Base-by-base conservation (phyloP, 257 asterid species). In the Salvia miltiorrhiza region DNA sequence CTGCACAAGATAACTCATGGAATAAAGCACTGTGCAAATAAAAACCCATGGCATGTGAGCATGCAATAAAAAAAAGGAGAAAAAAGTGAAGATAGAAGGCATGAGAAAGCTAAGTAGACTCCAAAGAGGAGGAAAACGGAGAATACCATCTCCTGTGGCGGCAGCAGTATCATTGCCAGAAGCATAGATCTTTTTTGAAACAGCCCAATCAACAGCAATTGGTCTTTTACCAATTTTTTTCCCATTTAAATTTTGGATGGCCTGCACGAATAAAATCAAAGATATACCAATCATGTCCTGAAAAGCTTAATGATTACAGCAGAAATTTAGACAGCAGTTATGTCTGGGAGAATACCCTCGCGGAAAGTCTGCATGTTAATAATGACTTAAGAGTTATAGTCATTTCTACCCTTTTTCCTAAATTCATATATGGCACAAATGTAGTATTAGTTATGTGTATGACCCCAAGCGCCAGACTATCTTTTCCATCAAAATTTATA, bases 171-270 rank as follows among this genome's bases (percentile, higher is more conserved):
- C 77, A 75, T 73, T 82, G 59, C 88, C 94, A 60, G 84, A 48
- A 14, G 89, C 79, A 79, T 84, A 93, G 60, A 90, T 67, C 67
- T 87, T 87, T 70, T 90, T 93, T 3, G 96, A 76, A 40, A 93
- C 83, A 64, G 96, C 96, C 97, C 97, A 90, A 78, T 93, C 99
- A 82, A 90, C 93, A 69, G 99, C 99, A 70, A 93, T 81, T 41
- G 89, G 85, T 76, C 99, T 86, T 73, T 77, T 84, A 69, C 88
- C 92, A 77, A 90, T 67, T 4, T 13, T 69, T 73, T 88, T 86
- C 59, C 99, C 97, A 67, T 90, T 93, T 74, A 93, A 84, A 66
- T 78, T 85, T 87, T 82, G 64, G 67, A 93, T 88, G 65, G 88
- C 96, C 99, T 93, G 87, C 78, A 63, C 28, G 23, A 28, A 47